Percentiles rank a stretch among this genome's conserved stretches.
Conservation (phyloP, 345 rosid species). For the Eucalyptus pumila region DNA sequence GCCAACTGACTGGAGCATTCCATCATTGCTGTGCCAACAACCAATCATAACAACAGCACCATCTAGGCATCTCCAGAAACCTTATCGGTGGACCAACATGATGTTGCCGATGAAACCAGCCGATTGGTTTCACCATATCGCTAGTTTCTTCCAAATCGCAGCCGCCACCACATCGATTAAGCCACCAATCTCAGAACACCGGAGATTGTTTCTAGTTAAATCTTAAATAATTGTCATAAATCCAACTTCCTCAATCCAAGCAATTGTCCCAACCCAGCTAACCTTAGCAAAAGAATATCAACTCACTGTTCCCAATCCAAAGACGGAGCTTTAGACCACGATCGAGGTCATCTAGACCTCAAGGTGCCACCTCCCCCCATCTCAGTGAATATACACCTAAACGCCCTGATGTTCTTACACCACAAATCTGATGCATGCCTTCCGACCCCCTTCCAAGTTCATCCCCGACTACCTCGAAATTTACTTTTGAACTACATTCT, state of each 20-base stretch:
- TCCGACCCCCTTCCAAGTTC: neutral
- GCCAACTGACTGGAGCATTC: neutral
- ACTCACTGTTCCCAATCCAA: neutral
- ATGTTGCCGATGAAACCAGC: neutral
- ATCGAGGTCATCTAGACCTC: neutral
- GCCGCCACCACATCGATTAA: neutral
- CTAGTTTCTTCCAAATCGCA: neutral
- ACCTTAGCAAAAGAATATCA: neutral
- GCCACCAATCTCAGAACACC: neutral
- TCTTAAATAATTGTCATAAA: neutral
- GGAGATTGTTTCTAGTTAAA: neutral
- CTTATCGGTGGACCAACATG: neutral
- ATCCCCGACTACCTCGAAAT: neutral
- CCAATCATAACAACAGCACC: neutral
- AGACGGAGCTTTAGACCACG: neutral
- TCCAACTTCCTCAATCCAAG: neutral
- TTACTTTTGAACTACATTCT: neutral
- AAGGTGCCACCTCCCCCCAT: neutral
- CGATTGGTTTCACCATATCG: neutral
- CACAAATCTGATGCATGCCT: neutral
- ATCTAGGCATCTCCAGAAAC: neutral
- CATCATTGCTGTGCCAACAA: neutral
- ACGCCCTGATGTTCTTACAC: neutral
- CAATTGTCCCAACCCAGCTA: neutral
- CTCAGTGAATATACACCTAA: neutral